These are phyloP conservation scores for Hanseniaspora lindneri DNA, from an alignment of 805 yeast species.

Conservation along the genomic window DNA sequence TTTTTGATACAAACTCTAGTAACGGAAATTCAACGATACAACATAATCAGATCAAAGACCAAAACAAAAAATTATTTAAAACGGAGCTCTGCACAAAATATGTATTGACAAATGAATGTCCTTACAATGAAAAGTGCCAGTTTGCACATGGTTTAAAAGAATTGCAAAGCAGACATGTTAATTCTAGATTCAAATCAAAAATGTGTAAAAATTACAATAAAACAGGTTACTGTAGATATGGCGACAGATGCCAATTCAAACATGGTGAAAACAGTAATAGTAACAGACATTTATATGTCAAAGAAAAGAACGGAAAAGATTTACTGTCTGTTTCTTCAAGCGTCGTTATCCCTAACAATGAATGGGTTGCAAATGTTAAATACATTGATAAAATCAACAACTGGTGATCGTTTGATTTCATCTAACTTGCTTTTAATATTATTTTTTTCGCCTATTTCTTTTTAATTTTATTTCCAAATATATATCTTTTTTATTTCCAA, in stretches of 20 bases:
- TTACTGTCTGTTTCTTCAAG: background rate
- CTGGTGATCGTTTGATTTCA: slow-evolving; percentile 4
- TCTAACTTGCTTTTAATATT: background rate
- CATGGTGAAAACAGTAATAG: slow-evolving; percentile 37
- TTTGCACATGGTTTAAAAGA: slow-evolving; percentile 84
- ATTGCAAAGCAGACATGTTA: slow-evolving; percentile 54
- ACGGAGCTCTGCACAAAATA: slow-evolving; percentile 81
- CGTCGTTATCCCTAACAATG: background rate
- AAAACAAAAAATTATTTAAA: slow-evolving; percentile 65
- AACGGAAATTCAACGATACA: no score
- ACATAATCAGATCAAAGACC: no score
- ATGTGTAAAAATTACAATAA: slow-evolving; percentile 82
- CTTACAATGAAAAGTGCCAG: slow-evolving; percentile 84
- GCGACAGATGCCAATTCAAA: slow-evolving; percentile 82
- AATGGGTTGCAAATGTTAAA: slow-evolving; percentile 15
- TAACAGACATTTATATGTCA: slow-evolving; percentile 11
- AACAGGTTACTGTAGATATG: slow-evolving; percentile 74
- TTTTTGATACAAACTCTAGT: background rate
- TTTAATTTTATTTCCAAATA: background rate
- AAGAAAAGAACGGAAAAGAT: background rate
- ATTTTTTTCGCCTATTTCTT: background rate
- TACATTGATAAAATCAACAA: slow-evolving; percentile 13
- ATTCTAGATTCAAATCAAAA: slow-evolving; percentile 78
- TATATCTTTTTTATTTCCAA: background rate
- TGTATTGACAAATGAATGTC: slow-evolving; percentile 59